These are phyloP conservation scores for Xylaria longipes DNA, from an alignment of 495 filamentous ascomycete genomes.

Conservation along the genomic window DNA sequence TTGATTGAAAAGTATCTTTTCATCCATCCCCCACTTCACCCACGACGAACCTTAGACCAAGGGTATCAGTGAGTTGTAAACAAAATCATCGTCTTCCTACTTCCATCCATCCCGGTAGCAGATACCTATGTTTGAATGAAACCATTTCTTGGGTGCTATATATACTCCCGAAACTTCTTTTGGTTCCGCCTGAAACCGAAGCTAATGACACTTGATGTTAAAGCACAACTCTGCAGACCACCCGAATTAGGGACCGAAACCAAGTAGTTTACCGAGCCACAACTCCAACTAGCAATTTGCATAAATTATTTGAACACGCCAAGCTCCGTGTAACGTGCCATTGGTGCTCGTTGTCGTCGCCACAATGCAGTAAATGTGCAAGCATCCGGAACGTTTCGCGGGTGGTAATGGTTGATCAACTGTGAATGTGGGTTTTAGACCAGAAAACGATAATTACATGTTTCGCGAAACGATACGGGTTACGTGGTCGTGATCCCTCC, in stretches of 20 bases:
- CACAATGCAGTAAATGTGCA: background rate
- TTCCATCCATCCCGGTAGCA: background rate
- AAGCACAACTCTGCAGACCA: slow-evolving; percentile 62
- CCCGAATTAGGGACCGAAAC: slow-evolving; percentile 63
- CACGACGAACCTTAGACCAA: slow-evolving; percentile 69
- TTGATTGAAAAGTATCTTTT: slow-evolving; percentile 64
- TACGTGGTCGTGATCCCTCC: slow-evolving; percentile 67
- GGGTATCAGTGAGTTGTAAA: slow-evolving; percentile 55
- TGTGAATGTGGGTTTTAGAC: slow-evolving; percentile 72
- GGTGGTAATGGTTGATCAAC: slow-evolving; percentile 72
- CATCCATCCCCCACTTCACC: slow-evolving; percentile 63
- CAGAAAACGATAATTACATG: slow-evolving; percentile 65
- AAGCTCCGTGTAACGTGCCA: background rate
- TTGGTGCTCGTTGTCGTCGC: background rate
- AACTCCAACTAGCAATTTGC: slow-evolving; percentile 29
- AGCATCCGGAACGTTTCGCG: slow-evolving; percentile 57
- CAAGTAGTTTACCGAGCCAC: slow-evolving; percentile 68
- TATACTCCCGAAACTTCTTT: background rate
- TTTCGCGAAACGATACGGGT: slow-evolving; percentile 68
- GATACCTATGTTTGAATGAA: background rate
- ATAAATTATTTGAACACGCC: slow-evolving; percentile 26
- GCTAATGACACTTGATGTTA: background rate
- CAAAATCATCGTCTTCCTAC: background rate
- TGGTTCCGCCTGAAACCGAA: background rate
- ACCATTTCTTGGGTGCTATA: background rate